Evolutionary conservation across 2,329 filamentous ascomycete species (phyloP).

Genomic region (Fusarium sp.): DNA sequence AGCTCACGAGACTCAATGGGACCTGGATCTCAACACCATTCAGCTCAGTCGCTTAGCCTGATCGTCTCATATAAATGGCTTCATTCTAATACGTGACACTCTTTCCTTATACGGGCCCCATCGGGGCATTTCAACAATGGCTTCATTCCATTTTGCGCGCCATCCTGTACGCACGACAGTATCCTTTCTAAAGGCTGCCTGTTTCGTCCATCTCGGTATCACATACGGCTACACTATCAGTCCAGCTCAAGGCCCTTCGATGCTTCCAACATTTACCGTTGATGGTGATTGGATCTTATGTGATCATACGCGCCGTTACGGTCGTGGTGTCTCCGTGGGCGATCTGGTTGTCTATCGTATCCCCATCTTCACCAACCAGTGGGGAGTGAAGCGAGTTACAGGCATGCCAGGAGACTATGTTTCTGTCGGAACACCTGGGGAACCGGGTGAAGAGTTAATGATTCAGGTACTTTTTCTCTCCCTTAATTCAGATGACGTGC

Average conservation of each 20-base stretch:
- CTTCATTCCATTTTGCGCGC: slow-evolving; percentile 55
- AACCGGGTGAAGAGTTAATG: slow-evolving; percentile 65
- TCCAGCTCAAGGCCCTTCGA: slow-evolving; percentile 80
- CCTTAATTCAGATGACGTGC: neutral
- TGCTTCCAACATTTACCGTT: slow-evolving; percentile 86
- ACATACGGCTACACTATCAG: slow-evolving; percentile 75
- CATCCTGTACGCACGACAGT: slow-evolving; percentile 57
- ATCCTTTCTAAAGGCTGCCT: slow-evolving; percentile 56
- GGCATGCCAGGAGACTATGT: slow-evolving; percentile 85
- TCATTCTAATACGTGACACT: slow-evolving; percentile 1
- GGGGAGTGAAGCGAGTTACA: slow-evolving; percentile 84
- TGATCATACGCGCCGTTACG: slow-evolving; percentile 76
- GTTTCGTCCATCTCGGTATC: slow-evolving; percentile 61
- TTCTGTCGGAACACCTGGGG: slow-evolving; percentile 72
- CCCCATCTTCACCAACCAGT: slow-evolving; percentile 73
- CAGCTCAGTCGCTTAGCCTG: slow-evolving; percentile 14
- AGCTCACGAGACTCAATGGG: slow-evolving; percentile 23
- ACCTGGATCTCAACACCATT: slow-evolving; percentile 22
- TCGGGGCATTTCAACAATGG: slow-evolving; percentile 36
- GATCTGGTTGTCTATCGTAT: slow-evolving; percentile 87
- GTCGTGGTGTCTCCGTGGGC: slow-evolving; percentile 78
- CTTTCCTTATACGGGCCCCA: slow-evolving; percentile 4
- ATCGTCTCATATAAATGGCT: slow-evolving; percentile 19
- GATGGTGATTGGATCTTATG: slow-evolving; percentile 78
- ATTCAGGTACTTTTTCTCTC: slow-evolving; percentile 69